Evolutionary conservation across 495 filamentous ascomycete genomes (phyloP).

Genomic region (Amniculicola lignicola): DNA sequence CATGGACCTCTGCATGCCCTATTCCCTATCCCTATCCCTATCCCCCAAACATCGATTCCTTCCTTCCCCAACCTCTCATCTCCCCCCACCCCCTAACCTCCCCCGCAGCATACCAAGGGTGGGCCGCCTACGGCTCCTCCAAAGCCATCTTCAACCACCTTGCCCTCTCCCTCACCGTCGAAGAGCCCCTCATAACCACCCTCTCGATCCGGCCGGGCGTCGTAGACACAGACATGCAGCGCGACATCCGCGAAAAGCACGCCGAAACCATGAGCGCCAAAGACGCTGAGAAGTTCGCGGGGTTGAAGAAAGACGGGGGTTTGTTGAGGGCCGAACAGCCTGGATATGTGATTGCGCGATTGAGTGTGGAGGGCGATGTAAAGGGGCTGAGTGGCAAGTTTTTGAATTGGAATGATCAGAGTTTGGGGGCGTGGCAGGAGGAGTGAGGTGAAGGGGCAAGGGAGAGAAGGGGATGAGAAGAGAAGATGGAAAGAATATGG

Average conservation of each 20-base stretch:
- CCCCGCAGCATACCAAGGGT: constrained; percentile 65
- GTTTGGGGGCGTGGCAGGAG: constrained; percentile 12
- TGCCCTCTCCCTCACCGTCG: constrained; percentile 64
- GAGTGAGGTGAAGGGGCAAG: too few species aligned
- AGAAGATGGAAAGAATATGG: too few species aligned
- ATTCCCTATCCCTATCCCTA: too few species aligned
- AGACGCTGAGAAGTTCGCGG: constrained; percentile 65
- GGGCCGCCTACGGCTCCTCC: constrained; percentile 76
- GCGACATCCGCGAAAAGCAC: constrained; percentile 71
- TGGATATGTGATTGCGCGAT: constrained; percentile 76
- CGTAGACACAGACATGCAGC: constrained; percentile 93
- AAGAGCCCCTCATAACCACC: constrained; percentile 73
- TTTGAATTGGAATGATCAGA: constrained; percentile 30
- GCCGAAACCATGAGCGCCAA: constrained; percentile 59
- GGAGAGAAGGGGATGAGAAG: too few species aligned
- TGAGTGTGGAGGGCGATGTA: constrained; percentile 61
- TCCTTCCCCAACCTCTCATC: neutral
- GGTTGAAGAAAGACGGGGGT: constrained; percentile 62
- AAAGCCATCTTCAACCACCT: constrained; percentile 91
- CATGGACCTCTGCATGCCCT: too few species aligned
- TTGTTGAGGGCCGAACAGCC: constrained; percentile 81
- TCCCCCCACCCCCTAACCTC: constrained; percentile 35
- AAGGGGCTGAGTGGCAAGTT: constrained; percentile 65
- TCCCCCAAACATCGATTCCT: too few species aligned
- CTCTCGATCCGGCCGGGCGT: constrained; percentile 77